A percentile compares a stretch with the other conserved stretches of the same genome.
These are phyloP conservation scores for Lolium perenne DNA, from an alignment of 176 grass and related monocot genomes.

Conservation along the genomic window DNA sequence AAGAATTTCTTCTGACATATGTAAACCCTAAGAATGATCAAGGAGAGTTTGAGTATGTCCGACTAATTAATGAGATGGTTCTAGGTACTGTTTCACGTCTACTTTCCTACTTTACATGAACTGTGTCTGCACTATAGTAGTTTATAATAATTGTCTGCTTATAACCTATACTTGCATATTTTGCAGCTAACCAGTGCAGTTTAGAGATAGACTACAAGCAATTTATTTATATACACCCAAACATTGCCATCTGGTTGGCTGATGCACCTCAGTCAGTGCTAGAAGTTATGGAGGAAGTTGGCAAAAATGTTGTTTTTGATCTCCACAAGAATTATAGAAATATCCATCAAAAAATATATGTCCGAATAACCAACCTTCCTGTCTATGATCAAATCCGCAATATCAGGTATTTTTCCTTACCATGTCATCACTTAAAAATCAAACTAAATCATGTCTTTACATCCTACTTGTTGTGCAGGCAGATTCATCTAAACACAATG, in stretches of 20 bases:
- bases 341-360: slow-evolving; percentile 95
- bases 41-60: slow-evolving; percentile 94
- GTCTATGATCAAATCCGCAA: slow-evolving; percentile 99
- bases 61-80: slow-evolving; percentile 95
- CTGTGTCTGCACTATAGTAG: background rate
- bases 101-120: slow-evolving; percentile 13
- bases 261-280: slow-evolving; percentile 96
- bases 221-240: slow-evolving; percentile 90
- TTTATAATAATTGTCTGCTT: slow-evolving; percentile 23
- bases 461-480: slow-evolving; percentile 53
- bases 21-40: slow-evolving; percentile 95
- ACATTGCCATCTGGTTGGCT: slow-evolving; percentile 96
- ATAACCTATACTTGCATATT: slow-evolving; percentile 27
- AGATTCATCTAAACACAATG: slow-evolving; percentile 99
- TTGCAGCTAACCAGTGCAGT: slow-evolving; percentile 91
- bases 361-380: slow-evolving; percentile 88
- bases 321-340: slow-evolving; percentile 95
- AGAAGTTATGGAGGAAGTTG: slow-evolving; percentile 97
- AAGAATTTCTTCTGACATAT: slow-evolving; percentile 96
- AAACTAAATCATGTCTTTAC: slow-evolving; percentile 36
- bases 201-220: slow-evolving; percentile 97
- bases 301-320: slow-evolving; percentile 93
- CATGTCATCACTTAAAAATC: background rate
- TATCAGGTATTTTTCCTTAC: slow-evolving; percentile 65
- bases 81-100: slow-evolving; percentile 60